A percentile compares a stretch with the other conserved stretches of the same genome.
Evolutionary conservation across 306 rosid genomes (phyloP).

Genomic region (Castanospermum australe): DNA sequence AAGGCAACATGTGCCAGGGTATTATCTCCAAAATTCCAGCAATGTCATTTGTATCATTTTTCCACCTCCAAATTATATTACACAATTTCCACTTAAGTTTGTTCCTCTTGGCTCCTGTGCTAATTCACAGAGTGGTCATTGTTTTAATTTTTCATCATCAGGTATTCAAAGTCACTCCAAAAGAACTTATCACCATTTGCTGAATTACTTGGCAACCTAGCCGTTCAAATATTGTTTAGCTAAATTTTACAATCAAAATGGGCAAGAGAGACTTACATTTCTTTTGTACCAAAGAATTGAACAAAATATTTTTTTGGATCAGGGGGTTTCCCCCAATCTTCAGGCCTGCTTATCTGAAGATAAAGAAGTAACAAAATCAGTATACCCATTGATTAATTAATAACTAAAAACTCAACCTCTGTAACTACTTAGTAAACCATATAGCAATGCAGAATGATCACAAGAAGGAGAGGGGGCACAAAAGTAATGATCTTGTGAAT

Average conservation of each 20-base stretch:
- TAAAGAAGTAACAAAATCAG: slow-evolving; percentile 32
- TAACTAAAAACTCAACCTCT: slow-evolving; percentile 3
- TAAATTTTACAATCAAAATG: slow-evolving; percentile 12
- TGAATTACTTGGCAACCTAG: not conserved
- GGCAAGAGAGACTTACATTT: slow-evolving; percentile 62
- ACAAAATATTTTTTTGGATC: slow-evolving; percentile 88
- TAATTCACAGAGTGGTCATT: not conserved
- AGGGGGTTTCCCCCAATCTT: slow-evolving; percentile 74
- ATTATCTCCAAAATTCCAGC: not conserved
- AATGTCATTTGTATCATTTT: not conserved
- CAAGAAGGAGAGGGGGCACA: not conserved
- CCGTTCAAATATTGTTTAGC: not conserved
- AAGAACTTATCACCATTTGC: not conserved
- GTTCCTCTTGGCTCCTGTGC: not conserved
- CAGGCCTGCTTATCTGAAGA: slow-evolving; percentile 87
- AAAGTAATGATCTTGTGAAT: not conserved
- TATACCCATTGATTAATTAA: not conserved
- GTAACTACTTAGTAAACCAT: not conserved
- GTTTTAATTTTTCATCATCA: not conserved
- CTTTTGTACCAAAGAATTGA: slow-evolving; percentile 81
- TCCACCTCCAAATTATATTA: not conserved
- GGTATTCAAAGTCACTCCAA: not conserved
- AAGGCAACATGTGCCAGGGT: not conserved
- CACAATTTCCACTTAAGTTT: not conserved
- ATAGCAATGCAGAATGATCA: not conserved